phyloP scores from a whole-genome alignment of 352 stramenopile species.

The Phytophthora ohioensis region DNA sequence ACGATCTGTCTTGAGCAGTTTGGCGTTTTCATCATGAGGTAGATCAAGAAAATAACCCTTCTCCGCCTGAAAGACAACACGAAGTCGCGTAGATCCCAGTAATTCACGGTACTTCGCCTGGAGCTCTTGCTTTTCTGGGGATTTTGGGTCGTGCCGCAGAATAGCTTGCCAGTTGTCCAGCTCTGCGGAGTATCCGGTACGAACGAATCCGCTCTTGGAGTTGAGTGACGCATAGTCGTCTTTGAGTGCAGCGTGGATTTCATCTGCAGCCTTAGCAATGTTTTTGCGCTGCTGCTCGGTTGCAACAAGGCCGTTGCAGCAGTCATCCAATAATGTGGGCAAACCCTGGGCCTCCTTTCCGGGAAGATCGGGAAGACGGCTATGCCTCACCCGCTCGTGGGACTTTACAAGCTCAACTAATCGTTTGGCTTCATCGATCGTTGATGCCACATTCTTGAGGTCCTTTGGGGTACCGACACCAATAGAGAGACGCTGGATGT shows the following conservation, averaged over 20 bases:
- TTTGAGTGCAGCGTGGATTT: slow-evolving; percentile 67
- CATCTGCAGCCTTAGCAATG: slow-evolving; percentile 37
- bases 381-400: slow-evolving; percentile 34
- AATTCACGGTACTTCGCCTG: slow-evolving; percentile 70
- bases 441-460: slow-evolving; percentile 70
- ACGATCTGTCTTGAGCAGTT: slow-evolving; percentile 43
- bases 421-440: slow-evolving; percentile 56
- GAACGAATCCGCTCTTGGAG: slow-evolving; percentile 66
- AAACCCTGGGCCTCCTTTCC: slow-evolving; percentile 35
- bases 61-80: slow-evolving; percentile 67
- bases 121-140: slow-evolving; percentile 49
- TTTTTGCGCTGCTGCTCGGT: slow-evolving; percentile 22
- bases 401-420: slow-evolving; percentile 45
- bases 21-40: slow-evolving; percentile 63
- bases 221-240: slow-evolving; percentile 74
- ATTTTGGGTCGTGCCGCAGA: slow-evolving; percentile 52
- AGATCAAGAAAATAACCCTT: slow-evolving; percentile 78
- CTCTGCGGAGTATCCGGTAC: slow-evolving; percentile 58
- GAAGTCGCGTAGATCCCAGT: slow-evolving; percentile 61
- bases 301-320: slow-evolving; percentile 34
- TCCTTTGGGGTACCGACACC: slow-evolving; percentile 72
- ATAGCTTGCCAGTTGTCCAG: slow-evolving; percentile 71
- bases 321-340: slow-evolving; percentile 37
- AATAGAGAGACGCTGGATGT: slow-evolving; percentile 71
- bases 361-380: slow-evolving; percentile 36